Conservation (phyloP, 2,329 filamentous ascomycete species). For the Aspergillus hiratsukae region DNA sequence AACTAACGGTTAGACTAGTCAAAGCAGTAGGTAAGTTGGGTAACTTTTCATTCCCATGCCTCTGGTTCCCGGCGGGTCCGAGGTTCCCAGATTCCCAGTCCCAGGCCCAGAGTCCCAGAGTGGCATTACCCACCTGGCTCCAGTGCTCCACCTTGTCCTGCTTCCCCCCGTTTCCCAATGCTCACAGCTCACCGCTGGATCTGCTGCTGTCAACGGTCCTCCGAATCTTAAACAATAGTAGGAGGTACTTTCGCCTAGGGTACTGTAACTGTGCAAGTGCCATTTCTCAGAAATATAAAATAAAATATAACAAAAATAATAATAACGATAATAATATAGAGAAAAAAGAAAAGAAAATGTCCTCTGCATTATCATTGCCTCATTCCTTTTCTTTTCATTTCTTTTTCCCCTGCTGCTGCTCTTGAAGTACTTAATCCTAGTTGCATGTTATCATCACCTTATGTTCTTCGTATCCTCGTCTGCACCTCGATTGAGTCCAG, state of each 20-base stretch:
- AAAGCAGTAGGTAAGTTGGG: too few species aligned
- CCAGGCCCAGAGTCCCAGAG: too few species aligned
- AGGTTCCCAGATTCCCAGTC: not conserved
- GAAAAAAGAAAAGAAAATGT: not conserved
- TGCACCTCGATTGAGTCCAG: not conserved
- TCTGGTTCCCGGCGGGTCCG: slow-evolving; percentile 3
- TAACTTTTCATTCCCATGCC: not conserved
- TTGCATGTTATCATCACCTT: not conserved
- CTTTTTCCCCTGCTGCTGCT: not conserved
- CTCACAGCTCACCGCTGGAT: not conserved
- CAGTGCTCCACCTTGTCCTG: too few species aligned
- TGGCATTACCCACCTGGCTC: too few species aligned
- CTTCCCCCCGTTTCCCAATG: not conserved
- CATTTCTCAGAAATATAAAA: not conserved
- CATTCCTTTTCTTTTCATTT: not conserved
- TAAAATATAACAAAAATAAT: not conserved
- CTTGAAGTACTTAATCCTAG: not conserved
- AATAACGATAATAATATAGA: not conserved
- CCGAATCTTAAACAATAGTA: not conserved
- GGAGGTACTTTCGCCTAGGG: not conserved
- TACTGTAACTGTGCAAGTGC: not conserved
- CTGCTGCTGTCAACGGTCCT: not conserved
- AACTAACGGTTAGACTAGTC: not conserved
- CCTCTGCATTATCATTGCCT: not conserved
- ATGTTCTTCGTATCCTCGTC: not conserved